phyloP scores from a whole-genome alignment of 2,329 filamentous ascomycete species.

The Xylaria polymorpha region DNA sequence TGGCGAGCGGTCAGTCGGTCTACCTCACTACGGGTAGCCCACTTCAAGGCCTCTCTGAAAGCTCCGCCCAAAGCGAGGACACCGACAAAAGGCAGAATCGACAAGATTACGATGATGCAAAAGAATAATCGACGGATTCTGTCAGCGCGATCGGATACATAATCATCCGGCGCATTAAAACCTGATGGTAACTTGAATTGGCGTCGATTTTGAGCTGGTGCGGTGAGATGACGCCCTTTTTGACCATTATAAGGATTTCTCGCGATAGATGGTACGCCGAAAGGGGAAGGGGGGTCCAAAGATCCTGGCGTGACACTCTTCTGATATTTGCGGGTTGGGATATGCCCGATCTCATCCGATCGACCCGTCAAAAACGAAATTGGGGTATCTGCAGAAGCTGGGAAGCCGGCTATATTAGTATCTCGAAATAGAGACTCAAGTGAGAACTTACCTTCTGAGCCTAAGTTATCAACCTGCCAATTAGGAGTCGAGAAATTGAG shows the following conservation, averaged over 20 bases:
- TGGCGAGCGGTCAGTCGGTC: constrained; percentile 54
- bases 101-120: constrained; percentile 53
- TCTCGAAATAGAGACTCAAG: not conserved
- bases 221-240: not conserved
- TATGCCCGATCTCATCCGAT: not conserved
- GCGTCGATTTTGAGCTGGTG: constrained; percentile 13
- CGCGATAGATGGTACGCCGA: not conserved
- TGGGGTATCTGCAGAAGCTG: constrained; percentile 19
- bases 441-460: constrained; percentile 19
- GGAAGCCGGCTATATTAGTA: not conserved
- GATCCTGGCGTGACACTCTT: not conserved
- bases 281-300: not conserved
- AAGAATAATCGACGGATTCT: constrained; percentile 54
- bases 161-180: constrained; percentile 34
- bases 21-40: constrained; percentile 61
- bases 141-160: constrained; percentile 45
- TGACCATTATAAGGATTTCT: not conserved
- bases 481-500: constrained; percentile 25
- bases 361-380: constrained; percentile 8
- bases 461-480: not conserved
- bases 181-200: constrained; percentile 1
- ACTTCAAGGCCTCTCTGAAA: constrained; percentile 60
- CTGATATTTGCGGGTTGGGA: not conserved
- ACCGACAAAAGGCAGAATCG: constrained; percentile 61
- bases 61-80: constrained; percentile 58